Percentiles rank a stretch among this genome's conserved stretches.
Conservation (phyloP, 164 flowering plant species). For the Warburgia ugandensis region DNA sequence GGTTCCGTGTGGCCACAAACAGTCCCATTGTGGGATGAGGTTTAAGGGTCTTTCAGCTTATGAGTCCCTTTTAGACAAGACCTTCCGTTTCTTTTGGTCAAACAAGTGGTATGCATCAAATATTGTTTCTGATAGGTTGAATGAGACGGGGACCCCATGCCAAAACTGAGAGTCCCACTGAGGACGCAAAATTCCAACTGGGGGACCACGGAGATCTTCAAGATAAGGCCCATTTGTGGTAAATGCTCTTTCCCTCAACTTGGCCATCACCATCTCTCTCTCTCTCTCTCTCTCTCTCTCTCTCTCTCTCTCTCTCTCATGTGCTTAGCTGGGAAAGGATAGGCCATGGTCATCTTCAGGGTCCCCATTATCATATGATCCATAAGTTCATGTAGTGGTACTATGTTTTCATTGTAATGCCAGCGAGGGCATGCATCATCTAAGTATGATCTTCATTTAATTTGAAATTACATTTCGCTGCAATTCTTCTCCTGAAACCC, state of each 20-base stretch:
- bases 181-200: not conserved
- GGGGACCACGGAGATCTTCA: conserved; percentile 5
- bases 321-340: conserved; percentile 7
- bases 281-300: not conserved
- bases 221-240: conserved; percentile 13
- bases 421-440: too few species aligned
- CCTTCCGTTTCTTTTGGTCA: conserved; percentile 7
- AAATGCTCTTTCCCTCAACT: conserved; percentile 3
- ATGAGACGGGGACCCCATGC: not conserved
- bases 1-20: conserved; percentile 15
- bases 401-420: not conserved
- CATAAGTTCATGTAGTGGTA: not conserved
- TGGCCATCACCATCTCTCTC: too few species aligned
- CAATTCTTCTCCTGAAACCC: too few species aligned
- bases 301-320: conserved; percentile 7
- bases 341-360: not conserved
- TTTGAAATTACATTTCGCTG: too few species aligned
- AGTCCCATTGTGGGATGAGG: not conserved
- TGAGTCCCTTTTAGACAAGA: conserved; percentile 10
- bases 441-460: too few species aligned
- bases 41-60: too few species aligned
- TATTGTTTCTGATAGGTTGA: conserved; percentile 1
- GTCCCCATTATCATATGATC: not conserved
- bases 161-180: not conserved
- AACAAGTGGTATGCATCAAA: not conserved